Evolutionary conservation across 345 rosid species (phyloP), one percentile per base, ranked within the genome.

Genomic region (Euphorbia tirucalli): DNA sequence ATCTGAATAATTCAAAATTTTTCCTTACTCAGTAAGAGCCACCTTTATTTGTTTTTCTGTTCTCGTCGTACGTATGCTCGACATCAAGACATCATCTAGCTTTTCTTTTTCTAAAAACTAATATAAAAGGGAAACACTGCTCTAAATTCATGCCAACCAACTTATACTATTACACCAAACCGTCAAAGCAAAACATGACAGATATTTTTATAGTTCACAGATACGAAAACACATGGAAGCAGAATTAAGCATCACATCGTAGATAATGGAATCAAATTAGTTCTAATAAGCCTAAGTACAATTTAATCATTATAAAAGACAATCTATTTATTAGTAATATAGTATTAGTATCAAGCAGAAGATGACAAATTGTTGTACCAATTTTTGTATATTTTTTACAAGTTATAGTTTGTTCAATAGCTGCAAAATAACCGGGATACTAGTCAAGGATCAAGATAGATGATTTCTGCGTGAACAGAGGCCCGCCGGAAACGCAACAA

Each of bases 401-500:
- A 59, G 55, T 14, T 21, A 24, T 1, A 46, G 18, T 27, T 19
- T 44, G 21, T 59, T 7, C 4, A 14, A 30, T 15, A 9, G 71
- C 43, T 19, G 46, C 59, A 25, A 27, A 11, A 8, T 21, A 27
- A 43, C 11, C 0, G 8, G 49, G 16, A 48, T 13, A 22, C 16
- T 22, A 41, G 19, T 82, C 77, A 87, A 0, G 89, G 82, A 56
- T 89, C 94, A 57, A 83, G 58, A 74, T 83, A 86, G 24, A 86
- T 71, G 41, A 89, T 73, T 78, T 87, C 90, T 11, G 91, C 87
- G 52, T 19, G 79, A 22, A 72, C 77, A 0, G 94, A 89, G 16
- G 88, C 87, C 39, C 91, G 79, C 30, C 84, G 84, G 71, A 87
- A 86, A 48, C 85, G 85, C 74, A 89, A 73, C 83, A 87, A 67